phyloP scores from a whole-genome alignment of 164 flowering plant species.

The Santalum album region DNA sequence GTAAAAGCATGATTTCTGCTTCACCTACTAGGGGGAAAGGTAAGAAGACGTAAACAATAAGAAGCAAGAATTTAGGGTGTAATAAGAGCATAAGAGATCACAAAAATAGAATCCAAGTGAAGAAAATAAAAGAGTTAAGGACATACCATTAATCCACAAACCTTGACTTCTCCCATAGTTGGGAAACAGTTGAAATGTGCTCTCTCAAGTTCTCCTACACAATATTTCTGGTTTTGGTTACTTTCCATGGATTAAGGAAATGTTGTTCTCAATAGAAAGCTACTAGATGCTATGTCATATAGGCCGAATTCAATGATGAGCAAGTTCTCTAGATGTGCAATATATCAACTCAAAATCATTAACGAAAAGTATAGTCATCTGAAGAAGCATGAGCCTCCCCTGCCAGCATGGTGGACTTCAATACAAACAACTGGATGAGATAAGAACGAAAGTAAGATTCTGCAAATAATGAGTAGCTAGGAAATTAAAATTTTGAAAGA shows the following conservation, averaged over 20 bases:
- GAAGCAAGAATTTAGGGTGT: neutral
- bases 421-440: neutral
- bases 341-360: neutral
- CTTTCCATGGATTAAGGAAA: neutral
- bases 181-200: conserved; percentile 49
- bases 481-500: too few relatives aligned
- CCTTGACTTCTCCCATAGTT: conserved; percentile 33
- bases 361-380: neutral
- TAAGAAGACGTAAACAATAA: neutral
- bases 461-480: too few relatives aligned
- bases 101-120: neutral
- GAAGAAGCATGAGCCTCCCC: neutral
- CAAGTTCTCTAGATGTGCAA: too few relatives aligned
- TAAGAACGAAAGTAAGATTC: neutral
- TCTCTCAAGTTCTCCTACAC: conserved; percentile 37
- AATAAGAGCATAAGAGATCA: neutral
- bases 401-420: neutral
- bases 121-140: neutral
- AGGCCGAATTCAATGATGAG: too few relatives aligned
- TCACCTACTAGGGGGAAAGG: conserved; percentile 32
- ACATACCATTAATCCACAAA: conserved; percentile 41
- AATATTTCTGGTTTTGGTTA: neutral
- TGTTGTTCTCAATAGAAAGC: neutral
- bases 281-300: neutral
- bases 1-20: conserved; percentile 36